A percentile compares a stretch with the other conserved stretches of the same genome.
These are phyloP conservation scores for Ophiocordyceps camponoti-floridani DNA, from an alignment of 2,329 filamentous ascomycete genomes.

Conservation along the genomic window DNA sequence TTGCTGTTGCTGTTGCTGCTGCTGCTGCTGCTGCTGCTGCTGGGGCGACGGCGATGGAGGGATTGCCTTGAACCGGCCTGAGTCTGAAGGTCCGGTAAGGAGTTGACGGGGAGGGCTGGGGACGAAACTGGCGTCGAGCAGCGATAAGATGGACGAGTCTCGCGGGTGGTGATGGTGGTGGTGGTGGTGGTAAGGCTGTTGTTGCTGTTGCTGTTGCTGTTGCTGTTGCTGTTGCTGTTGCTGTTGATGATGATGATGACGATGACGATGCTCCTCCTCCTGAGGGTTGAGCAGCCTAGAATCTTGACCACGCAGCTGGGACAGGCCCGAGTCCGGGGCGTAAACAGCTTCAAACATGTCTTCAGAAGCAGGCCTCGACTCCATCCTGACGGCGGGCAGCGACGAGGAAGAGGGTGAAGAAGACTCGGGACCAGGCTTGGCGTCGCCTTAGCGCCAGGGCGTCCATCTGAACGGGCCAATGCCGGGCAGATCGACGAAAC, in stretches of 20 bases:
- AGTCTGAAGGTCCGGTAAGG: too few relatives aligned
- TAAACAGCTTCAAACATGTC: not conserved
- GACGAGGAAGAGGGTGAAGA: constrained; percentile 5
- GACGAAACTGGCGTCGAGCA: not conserved
- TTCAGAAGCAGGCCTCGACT: constrained; percentile 1
- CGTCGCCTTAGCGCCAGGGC: constrained; percentile 4
- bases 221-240: not conserved
- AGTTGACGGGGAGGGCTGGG: too few relatives aligned
- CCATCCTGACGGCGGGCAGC: constrained; percentile 6
- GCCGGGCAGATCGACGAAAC: constrained; percentile 1
- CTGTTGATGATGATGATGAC: not conserved
- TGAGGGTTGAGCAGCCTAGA: too few relatives aligned
- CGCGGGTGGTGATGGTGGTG: not conserved
- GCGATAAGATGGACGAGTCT: too few relatives aligned
- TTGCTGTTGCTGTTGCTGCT: too few relatives aligned
- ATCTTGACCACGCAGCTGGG: not conserved
- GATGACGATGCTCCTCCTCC: too few relatives aligned
- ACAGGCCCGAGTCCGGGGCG: not conserved
- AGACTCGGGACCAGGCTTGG: constrained; percentile 1
- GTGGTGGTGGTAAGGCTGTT: not conserved
- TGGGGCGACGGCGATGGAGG: too few relatives aligned
- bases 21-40: too few relatives aligned
- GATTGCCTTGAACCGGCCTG: too few relatives aligned
- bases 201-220: not conserved
- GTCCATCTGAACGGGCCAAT: constrained; percentile 5